These are phyloP conservation scores for Blastocystis sp. DNA, from an alignment of 352 stramenopile genomes.

Conservation along the genomic window DNA sequence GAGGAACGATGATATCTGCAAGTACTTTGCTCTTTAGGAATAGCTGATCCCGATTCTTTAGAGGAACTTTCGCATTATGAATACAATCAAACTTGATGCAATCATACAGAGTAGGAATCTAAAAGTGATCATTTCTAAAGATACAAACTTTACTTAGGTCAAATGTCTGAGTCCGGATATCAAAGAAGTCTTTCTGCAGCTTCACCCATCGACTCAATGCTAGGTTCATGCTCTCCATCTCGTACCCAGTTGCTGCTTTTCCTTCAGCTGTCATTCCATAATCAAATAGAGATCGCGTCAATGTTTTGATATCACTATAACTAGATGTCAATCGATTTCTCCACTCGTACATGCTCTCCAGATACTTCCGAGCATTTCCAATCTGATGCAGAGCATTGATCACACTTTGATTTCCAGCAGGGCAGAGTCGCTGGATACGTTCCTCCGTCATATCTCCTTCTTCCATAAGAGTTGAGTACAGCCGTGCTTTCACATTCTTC, in stretches of 20 bases:
- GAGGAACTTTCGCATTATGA: conserved; percentile 81
- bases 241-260: conserved; percentile 61
- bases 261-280: conserved; percentile 60
- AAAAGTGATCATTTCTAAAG: conserved; percentile 71
- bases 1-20: conserved; percentile 86
- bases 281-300: conserved; percentile 22
- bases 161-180: conserved; percentile 71
- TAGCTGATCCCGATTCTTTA: conserved; percentile 1
- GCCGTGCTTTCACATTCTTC: conserved; percentile 78
- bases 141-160: conserved; percentile 67
- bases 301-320: conserved; percentile 7
- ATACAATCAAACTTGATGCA: conserved; percentile 94
- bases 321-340: background rate
- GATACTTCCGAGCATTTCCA: background rate
- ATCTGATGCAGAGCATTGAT: background rate
- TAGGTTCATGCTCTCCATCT: conserved; percentile 61
- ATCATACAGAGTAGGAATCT: conserved; percentile 94
- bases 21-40: conserved; percentile 54
- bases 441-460: conserved; percentile 60
- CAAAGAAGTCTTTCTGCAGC: conserved; percentile 87
- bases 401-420: background rate
- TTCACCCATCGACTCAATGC: conserved; percentile 77
- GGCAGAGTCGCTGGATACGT: conserved; percentile 17
- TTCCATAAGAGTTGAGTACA: conserved; percentile 64
- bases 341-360: background rate